Evolutionary conservation across 345 rosid species (phyloP), one percentile per base, ranked within the genome.

Genomic region (Turritis glabra): DNA sequence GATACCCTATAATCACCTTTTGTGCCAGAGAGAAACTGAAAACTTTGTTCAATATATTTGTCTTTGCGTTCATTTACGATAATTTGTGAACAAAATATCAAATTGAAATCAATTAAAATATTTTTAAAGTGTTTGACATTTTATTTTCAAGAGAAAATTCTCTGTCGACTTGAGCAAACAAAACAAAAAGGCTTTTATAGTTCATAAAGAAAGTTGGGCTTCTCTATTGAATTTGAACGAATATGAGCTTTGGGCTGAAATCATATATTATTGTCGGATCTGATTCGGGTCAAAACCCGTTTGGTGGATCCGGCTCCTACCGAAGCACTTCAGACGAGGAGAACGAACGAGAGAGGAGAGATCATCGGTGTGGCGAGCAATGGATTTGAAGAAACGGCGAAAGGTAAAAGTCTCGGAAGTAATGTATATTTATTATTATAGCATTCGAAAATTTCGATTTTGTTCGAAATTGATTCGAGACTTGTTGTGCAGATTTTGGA

Each of bases 401-500:
- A 86, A 84, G 81, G 82, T 80, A 14, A 84, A 57, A 47, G 13
- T 30, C 17, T 27, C 23, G 51, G 26, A 17, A 50, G 11, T 11
- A 58, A 84, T 73, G 50, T 61, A 77, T 85, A 64, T 80, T 55
- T n/a, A n/a, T n/a, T n/a, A n/a, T 40, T 69, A 65, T 10, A 48
- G 44, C 10, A 27, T 33, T 47, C 27, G 66, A 18, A 21, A n/a
- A 15, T 25, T 44, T 18, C 12, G 4, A 33, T 30, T 22, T 21
- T 25, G 41, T 26, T 3, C 12, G 1, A 13, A 18, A 32, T 3
- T 68, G 51, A 38, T 13, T 18, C 7, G 56, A 10, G 3, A 21
- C 7, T 5, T 35, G 30, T 17, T 21, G 21, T 62, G 79, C 79
- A 89, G 97, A 61, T 84, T 33, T 73, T 89, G 63, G 96, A 86